Evolutionary conservation across 331 rosid genomes (phyloP).

Genomic region (Acacia pycnantha): DNA sequence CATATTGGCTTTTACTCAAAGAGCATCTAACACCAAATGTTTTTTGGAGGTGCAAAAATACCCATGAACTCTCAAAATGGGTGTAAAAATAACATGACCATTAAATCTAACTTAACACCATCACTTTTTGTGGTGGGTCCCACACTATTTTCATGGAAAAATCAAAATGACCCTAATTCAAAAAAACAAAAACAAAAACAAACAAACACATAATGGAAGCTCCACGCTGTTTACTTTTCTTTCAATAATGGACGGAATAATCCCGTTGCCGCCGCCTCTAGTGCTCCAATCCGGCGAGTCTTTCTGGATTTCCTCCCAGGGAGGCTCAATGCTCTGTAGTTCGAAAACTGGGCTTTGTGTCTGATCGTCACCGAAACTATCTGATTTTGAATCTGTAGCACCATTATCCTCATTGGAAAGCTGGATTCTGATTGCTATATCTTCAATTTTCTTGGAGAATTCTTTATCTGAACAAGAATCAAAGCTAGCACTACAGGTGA

Average conservation of each 20-base stretch:
- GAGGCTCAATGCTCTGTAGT: constrained; percentile 35
- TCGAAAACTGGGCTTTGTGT: constrained; percentile 14
- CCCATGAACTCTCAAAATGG: too few relatives aligned
- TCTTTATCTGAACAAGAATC: constrained; percentile 79
- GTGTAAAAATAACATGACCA: too few relatives aligned
- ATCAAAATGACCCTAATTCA: too few relatives aligned
- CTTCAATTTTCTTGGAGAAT: constrained; percentile 72
- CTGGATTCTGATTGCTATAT: constrained; percentile 59
- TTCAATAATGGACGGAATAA: constrained; percentile 57
- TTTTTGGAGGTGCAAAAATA: too few relatives aligned
- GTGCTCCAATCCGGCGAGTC: constrained; percentile 48
- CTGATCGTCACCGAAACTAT: constrained; percentile 11
- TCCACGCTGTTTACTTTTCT: constrained; percentile 86
- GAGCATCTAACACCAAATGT: too few relatives aligned
- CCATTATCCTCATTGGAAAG: constrained; percentile 25
- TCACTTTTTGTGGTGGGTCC: too few relatives aligned
- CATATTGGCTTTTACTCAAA: too few relatives aligned
- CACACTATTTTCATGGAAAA: too few relatives aligned
- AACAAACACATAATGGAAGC: too few relatives aligned
- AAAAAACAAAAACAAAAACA: too few relatives aligned
- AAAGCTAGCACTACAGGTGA: constrained; percentile 60
- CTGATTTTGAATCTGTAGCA: constrained; percentile 31
- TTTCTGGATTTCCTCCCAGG: constrained; percentile 48
- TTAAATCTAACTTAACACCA: too few relatives aligned
- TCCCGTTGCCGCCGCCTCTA: constrained; percentile 37